These are phyloP conservation scores for Chloranthus sessilifolius DNA, from an alignment of 164 flowering plant genomes.

Conservation along the genomic window DNA sequence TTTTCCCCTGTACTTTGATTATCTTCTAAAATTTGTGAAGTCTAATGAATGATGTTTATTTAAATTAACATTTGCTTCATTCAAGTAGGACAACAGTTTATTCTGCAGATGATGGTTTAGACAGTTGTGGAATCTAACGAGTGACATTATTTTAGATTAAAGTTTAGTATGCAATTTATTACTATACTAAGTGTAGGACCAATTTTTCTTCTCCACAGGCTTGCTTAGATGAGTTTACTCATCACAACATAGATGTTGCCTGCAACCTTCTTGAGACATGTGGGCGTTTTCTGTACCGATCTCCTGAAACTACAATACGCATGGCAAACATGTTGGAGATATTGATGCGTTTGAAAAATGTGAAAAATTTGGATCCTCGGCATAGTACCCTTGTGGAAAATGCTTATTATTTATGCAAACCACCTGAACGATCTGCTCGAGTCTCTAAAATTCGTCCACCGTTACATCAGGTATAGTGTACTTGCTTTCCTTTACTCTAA, in stretches of 20 bases:
- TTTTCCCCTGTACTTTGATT: no score
- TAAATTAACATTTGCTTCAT: no score
- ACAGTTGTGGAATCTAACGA: no score
- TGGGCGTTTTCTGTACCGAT: slow-evolving; percentile 94
- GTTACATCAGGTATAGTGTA: slow-evolving; percentile 70
- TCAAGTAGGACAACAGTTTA: no score
- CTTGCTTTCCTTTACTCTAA: neutral
- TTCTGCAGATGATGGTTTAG: no score
- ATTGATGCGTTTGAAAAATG: slow-evolving; percentile 96
- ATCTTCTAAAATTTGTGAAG: no score
- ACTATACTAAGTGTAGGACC: neutral
- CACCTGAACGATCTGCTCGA: slow-evolving; percentile 95
- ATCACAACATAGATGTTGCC: slow-evolving; percentile 98
- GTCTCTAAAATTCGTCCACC: slow-evolving; percentile 93
- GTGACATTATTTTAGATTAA: no score
- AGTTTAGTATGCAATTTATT: neutral
- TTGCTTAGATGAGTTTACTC: slow-evolving; percentile 95
- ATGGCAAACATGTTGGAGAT: slow-evolving; percentile 98
- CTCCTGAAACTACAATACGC: slow-evolving; percentile 89
- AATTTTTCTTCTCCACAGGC: slow-evolving; percentile 45
- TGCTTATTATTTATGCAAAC: slow-evolving; percentile 98
- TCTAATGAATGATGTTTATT: no score
- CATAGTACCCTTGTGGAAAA: slow-evolving; percentile 97
- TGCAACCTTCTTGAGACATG: slow-evolving; percentile 99
- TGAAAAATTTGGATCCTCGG: slow-evolving; percentile 96